Evolutionary conservation across 768 basidiomycete species (phyloP).

Genomic region (Kwoniella heveanensis): DNA sequence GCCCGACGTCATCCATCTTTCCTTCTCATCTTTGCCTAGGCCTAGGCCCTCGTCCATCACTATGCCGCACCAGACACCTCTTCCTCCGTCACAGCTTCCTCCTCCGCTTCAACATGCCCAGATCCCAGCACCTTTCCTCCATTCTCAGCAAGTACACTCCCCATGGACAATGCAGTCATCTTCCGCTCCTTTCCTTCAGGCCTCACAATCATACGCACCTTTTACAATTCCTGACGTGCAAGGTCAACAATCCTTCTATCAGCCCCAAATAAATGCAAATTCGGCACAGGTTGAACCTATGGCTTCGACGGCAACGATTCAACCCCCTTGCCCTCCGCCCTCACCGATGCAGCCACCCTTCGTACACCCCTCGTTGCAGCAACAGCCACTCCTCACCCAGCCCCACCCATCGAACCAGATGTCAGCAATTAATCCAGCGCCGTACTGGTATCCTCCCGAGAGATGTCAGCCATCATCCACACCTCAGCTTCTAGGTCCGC

Average conservation of each 20-base stretch:
- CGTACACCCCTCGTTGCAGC: not conserved
- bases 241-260: not conserved
- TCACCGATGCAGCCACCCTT: not conserved
- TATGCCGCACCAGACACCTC: not conserved
- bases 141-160: not conserved
- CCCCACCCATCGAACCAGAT: not conserved
- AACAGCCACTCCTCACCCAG: not conserved
- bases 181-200: not conserved
- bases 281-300: too few species aligned
- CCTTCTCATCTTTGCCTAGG: too few species aligned
- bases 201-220: not conserved
- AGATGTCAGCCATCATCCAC: not conserved
- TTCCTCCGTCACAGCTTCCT: not conserved
- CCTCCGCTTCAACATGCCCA: not conserved
- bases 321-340: not conserved
- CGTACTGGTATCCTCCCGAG: too few species aligned
- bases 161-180: not conserved
- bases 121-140: not conserved
- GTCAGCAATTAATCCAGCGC: too few species aligned
- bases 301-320: not conserved
- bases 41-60: not conserved
- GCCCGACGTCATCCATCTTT: too few species aligned
- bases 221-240: not conserved
- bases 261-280: too few species aligned
- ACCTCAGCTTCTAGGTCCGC: not conserved